Base-by-base conservation (phyloP, 2,329 filamentous ascomycete genomes). In the Colletotrichum abscissum region DNA sequence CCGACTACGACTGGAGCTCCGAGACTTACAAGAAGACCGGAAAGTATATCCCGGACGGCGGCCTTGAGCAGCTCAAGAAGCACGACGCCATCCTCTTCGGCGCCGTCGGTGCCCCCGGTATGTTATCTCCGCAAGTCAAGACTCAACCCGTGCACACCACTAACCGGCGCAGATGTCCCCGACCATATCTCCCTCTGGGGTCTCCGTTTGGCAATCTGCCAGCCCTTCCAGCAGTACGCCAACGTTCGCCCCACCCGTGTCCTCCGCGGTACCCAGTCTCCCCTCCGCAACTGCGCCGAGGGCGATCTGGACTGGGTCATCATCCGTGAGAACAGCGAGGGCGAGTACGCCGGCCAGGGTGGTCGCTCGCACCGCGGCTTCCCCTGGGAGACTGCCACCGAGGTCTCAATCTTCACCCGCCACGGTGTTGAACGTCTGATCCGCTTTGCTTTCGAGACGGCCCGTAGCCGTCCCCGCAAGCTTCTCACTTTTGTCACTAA, bases 151-250 rank as follows among this genome's bases (percentile, higher is more conserved):
- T 5, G 16, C 30, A 11, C 30, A 28, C 28, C 14, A 65, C 49
- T 69, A 16, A 69, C 14, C 8, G 5, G 57, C 22, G 22, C 85
- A 81, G 87, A 91, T 64, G 89, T 92, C 0, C 90, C 91, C 0
- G 91, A 92, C 76, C 90, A 92, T 76, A 90, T 92, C 75, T 91
- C 89, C 0, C 88, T 93, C 24, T 92, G 91, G 91, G 84, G 86
- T 33, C 84, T 93, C 16, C 88, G 91, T 42, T 84, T 93, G 1
- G 89, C 90, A 1, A 91, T 93, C 75, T 89, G 91, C 76, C 90
- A 92, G 76, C 84, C 88, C 14, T 82, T 92, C 62, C 90, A 92
- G 76, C 90, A 92, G 77, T 93, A 92, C 76, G 90, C 90, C 72
- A 93, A 93, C 77, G 88, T 93, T 1, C 87, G 91, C 5, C 91